Base-by-base conservation (phyloP, 495 filamentous ascomycete species). In the Xylaria intraflava region DNA sequence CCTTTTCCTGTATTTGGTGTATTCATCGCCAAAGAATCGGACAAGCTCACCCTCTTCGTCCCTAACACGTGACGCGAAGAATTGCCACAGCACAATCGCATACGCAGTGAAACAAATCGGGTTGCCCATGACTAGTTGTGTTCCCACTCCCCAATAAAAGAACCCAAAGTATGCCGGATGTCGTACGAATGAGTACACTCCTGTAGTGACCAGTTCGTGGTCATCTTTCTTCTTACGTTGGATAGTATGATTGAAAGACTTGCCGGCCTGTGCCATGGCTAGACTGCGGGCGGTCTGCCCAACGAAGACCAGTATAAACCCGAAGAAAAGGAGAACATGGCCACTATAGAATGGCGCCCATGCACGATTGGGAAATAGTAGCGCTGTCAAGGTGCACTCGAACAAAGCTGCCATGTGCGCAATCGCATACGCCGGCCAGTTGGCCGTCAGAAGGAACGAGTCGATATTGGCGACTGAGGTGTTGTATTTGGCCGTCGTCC, bases 151-250 rank as follows among this genome's bases (percentile, higher is more conserved):
- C 91, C 90, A 98, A 86, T 89, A 97, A 65, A 95, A 98, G 71
- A 94, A 98, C 1, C 93, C 93, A 70, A 96, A 96, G 65, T 98
- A 98, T 38, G 83, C 84, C 44, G 93, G 93, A 68, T 98, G 93
- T 6, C 93, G 73, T 43, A 95, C 65, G 29, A 74, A 56, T 8
- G 60, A 65, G 39, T 83, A 84, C 23, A 84, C 69, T 0, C 93
- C 93, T 33, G 68, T 75, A 9, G 84, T 95, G 31, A 98, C 89
- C 12, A 98, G 76, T 7, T 73, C 77, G 65, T 98, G 93, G 0
- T 75, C 81, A 27, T 82, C 70, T 55, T 78, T 79, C 60, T 79
- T 82, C 49, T 71, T 74, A 22, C 77, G 75, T 67, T 89, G 88
- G 10, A 97, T 85, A 31, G 81, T 78, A 62, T 97, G 93, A 58